Conservation (phyloP, 176 grass and related monocot genomes). For the Lolium perenne region DNA sequence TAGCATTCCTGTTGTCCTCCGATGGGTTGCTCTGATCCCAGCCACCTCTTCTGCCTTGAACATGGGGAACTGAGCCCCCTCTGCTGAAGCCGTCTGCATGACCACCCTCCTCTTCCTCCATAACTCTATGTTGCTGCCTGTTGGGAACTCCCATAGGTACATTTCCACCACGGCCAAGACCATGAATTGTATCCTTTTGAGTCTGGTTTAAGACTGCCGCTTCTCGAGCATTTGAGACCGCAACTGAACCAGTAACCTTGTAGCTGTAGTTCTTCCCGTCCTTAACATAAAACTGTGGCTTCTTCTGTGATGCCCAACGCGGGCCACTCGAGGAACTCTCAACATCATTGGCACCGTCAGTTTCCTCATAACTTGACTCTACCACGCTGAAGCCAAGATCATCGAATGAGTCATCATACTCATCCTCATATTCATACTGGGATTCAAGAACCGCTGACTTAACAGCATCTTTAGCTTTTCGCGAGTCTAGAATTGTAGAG, state of each 20-base stretch:
- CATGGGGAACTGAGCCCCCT: constrained; percentile 52
- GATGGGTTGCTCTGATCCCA: constrained; percentile 29
- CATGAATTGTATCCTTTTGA: constrained; percentile 82
- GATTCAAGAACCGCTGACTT: constrained; percentile 64
- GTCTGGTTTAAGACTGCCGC: constrained; percentile 59
- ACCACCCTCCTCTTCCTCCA: constrained; percentile 47
- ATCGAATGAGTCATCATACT: constrained; percentile 99
- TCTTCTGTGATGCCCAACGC: constrained; percentile 84
- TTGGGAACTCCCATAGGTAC: constrained; percentile 63
- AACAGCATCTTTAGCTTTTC: constrained; percentile 66
- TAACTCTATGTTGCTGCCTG: constrained; percentile 48
- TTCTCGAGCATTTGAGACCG: constrained; percentile 75
- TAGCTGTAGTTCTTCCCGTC: constrained; percentile 99
- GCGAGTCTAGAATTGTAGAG: constrained; percentile 61
- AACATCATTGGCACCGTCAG: constrained; percentile 56
- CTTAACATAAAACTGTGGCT: constrained; percentile 90
- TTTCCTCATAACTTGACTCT: constrained; percentile 85
- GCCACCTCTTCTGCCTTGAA: constrained; percentile 54
- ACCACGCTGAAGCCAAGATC: constrained; percentile 88
- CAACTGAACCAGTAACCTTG: constrained; percentile 87
- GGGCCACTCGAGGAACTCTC: constrained; percentile 54
- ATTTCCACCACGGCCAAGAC: constrained; percentile 94
- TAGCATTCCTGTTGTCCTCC: constrained; percentile 21
- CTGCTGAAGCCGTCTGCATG: constrained; percentile 42
- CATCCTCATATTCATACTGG: constrained; percentile 88